Percentiles rank a stretch among this genome's conserved stretches.
phyloP scores from a whole-genome alignment of 768 basidiomycete genomes.

The Mycena olivaceomarginata region DNA sequence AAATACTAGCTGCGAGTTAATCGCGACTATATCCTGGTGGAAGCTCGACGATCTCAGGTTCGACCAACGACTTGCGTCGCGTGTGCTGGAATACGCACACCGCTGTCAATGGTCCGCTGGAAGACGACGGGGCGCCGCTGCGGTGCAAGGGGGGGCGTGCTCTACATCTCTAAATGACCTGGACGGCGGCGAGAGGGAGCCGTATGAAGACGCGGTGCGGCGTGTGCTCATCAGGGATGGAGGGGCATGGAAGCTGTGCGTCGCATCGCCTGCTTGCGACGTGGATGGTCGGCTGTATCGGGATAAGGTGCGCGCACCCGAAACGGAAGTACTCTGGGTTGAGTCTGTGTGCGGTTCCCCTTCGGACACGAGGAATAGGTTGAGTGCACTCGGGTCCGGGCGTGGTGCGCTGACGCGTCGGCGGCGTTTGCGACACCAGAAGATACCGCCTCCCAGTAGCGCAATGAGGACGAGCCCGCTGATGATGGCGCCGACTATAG shows the following conservation, averaged over 20 bases:
- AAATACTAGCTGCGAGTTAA: background rate
- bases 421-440: constrained; percentile 8
- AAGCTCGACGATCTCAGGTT: constrained; percentile 9
- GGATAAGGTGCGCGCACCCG: background rate
- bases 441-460: background rate
- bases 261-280: background rate
- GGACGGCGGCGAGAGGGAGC: constrained; percentile 6
- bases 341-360: background rate
- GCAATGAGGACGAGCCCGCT: background rate
- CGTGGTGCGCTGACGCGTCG: background rate
- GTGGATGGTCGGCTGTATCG: background rate
- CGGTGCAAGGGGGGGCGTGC: constrained; percentile 1
- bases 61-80: constrained; percentile 6
- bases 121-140: constrained; percentile 3
- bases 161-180: background rate
- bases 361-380: background rate
- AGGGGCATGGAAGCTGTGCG: background rate
- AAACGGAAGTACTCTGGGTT: background rate
- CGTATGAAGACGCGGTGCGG: background rate
- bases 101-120: constrained; percentile 1
- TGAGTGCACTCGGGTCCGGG: background rate
- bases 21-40: constrained; percentile 2
- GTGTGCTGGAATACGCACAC: background rate
- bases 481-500: constrained; percentile 1
- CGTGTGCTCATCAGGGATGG: constrained; percentile 4